A percentile compares a stretch with the other conserved stretches of the same genome.
These are phyloP conservation scores for Clonostachys rhizophaga DNA, from an alignment of 2,329 filamentous ascomycete species.

Conservation along the genomic window DNA sequence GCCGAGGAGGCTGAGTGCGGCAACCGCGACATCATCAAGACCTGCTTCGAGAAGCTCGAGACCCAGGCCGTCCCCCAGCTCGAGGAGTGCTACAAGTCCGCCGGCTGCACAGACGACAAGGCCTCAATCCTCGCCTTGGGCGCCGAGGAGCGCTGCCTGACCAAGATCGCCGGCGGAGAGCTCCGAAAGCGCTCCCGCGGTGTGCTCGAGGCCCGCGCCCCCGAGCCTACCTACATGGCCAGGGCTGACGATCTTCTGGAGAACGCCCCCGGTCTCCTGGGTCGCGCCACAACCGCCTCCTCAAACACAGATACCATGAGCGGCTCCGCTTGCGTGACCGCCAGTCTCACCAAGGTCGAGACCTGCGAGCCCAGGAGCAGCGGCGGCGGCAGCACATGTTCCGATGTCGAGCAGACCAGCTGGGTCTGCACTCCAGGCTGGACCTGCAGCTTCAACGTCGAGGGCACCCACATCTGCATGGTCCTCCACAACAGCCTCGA, in stretches of 20 bases:
- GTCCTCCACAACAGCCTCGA: conserved; percentile 29
- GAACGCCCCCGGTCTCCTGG: conserved; percentile 1
- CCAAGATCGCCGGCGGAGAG: conserved; percentile 10
- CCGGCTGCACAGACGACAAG: conserved; percentile 24
- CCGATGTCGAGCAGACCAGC: conserved; percentile 21
- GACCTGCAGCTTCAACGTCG: conserved; percentile 40
- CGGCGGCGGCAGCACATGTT: conserved; percentile 24
- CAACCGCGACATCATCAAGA: conserved; percentile 29
- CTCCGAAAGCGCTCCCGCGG: conserved; percentile 4
- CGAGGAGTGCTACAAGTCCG: conserved; percentile 25
- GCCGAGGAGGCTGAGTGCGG: conserved; percentile 36
- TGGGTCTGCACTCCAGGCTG: conserved; percentile 35
- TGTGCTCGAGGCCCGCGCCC: neutral
- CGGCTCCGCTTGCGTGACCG: conserved; percentile 20
- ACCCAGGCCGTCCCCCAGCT: conserved; percentile 23
- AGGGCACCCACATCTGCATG: conserved; percentile 33
- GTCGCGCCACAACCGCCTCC: conserved; percentile 2
- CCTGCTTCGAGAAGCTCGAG: conserved; percentile 32
- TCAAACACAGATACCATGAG: conserved; percentile 10
- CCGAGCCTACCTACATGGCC: conserved; percentile 9
- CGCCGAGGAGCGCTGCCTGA: conserved; percentile 23
- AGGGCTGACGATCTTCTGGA: conserved; percentile 3
- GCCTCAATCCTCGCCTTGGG: conserved; percentile 19
- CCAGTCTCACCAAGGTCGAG: conserved; percentile 22
- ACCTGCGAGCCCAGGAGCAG: conserved; percentile 9